Conservation (phyloP, 1,284 basidiomycete genomes). For the Vanrija sp. region DNA sequence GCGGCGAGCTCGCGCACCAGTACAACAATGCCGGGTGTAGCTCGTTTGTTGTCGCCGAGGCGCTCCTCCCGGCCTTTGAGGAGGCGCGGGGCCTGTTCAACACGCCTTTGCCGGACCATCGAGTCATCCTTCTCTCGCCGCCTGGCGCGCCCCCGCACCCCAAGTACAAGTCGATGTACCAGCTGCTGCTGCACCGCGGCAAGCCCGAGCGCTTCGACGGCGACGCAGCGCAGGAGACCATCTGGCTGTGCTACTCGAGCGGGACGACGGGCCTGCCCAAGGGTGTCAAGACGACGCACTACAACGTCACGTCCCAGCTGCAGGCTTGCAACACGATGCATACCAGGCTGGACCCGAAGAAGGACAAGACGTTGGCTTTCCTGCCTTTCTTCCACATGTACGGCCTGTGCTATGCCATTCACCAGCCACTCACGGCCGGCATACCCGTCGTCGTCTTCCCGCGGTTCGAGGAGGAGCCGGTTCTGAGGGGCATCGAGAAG, state of each 20-base stretch:
- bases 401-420: conserved; percentile 49
- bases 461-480: conserved; percentile 56
- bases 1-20: conserved; percentile 40
- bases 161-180: too few species aligned
- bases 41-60: conserved; percentile 57
- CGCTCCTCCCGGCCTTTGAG: conserved; percentile 48
- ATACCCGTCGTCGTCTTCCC: conserved; percentile 64
- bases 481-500: conserved; percentile 63
- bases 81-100: conserved; percentile 22
- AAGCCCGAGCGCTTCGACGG: background rate
- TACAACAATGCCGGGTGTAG: conserved; percentile 55
- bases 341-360: conserved; percentile 1
- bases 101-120: background rate
- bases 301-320: conserved; percentile 55
- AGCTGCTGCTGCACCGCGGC: too few species aligned
- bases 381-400: conserved; percentile 20
- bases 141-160: background rate
- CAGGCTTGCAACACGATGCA: conserved; percentile 1
- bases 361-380: conserved; percentile 13
- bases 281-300: conserved; percentile 57
- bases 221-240: background rate
- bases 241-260: conserved; percentile 58
- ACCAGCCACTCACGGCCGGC: conserved; percentile 60
- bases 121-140: background rate
- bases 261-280: conserved; percentile 55